Conservation (phyloP, 1,284 basidiomycete genomes). For the Heliocybe sulcata region DNA sequence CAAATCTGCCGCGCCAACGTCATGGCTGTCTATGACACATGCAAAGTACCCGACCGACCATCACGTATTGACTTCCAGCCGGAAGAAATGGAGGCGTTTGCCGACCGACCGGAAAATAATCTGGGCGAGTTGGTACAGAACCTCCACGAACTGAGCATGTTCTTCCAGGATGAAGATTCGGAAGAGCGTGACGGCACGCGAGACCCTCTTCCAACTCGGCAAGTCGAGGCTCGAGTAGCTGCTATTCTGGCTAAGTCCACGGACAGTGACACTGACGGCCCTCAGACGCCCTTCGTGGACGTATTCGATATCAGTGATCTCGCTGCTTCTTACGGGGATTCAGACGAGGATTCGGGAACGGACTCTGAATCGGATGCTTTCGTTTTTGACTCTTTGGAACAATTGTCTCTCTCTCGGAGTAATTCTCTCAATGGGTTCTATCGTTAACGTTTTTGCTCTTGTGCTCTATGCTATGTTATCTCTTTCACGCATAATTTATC, state of each 20-base stretch:
- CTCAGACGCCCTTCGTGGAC: conserved; percentile 73
- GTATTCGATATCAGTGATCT: conserved; percentile 56
- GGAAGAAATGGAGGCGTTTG: conserved; percentile 24
- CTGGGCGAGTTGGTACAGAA: conserved; percentile 85
- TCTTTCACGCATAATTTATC: background rate
- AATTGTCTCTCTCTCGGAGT: conserved; percentile 14
- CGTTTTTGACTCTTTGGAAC: conserved; percentile 47
- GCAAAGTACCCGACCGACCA: conserved; percentile 64
- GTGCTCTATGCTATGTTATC: background rate
- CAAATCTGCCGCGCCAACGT: conserved; percentile 70
- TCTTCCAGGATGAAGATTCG: conserved; percentile 61
- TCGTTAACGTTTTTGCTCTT: background rate
- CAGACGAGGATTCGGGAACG: conserved; percentile 29
- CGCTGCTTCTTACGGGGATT: conserved; percentile 33
- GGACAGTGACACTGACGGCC: conserved; percentile 41
- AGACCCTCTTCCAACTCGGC: conserved; percentile 38
- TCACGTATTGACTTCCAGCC: conserved; percentile 70
- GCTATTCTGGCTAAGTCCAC: conserved; percentile 75
- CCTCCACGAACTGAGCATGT: conserved; percentile 79
- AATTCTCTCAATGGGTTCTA: background rate
- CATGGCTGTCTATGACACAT: conserved; percentile 80
- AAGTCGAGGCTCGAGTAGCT: conserved; percentile 69
- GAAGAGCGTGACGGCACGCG: conserved; percentile 14
- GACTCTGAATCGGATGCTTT: conserved; percentile 66
- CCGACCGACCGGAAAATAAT: conserved; percentile 48